phyloP scores from a whole-genome alignment of 192 early-diverging fungal species.

The Umbelopsis isabellina region DNA sequence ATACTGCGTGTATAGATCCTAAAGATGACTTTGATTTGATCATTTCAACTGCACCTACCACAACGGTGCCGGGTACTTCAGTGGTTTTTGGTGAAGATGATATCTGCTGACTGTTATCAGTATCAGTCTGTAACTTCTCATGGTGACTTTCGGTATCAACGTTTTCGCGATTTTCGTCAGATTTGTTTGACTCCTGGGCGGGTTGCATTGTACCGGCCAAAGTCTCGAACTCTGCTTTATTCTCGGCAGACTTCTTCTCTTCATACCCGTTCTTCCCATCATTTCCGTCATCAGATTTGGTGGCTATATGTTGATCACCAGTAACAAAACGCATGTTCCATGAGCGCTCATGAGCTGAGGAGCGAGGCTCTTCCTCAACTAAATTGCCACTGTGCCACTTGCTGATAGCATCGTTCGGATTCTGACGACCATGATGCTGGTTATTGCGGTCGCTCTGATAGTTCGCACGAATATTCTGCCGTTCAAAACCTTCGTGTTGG shows the following conservation, averaged over 20 bases:
- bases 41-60: no score
- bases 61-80: no score
- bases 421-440: no score
- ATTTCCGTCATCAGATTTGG: background rate
- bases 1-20: no score
- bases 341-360: background rate
- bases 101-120: no score
- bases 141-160: no score
- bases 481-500: background rate
- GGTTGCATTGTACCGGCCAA: background rate
- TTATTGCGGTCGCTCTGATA: background rate
- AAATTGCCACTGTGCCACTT: no score
- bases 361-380: background rate
- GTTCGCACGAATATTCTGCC: background rate
- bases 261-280: background rate
- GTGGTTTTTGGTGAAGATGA: no score
- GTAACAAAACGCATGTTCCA: conserved; percentile 8
- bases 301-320: background rate
- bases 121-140: no score
- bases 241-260: background rate
- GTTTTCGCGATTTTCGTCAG: background rate
- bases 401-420: no score
- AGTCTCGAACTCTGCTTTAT: background rate
- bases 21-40: no score
- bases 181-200: background rate